A percentile compares a stretch with the other conserved stretches of the same genome.
phyloP scores from a whole-genome alignment of 208 protist genomes.

The Leishmania gerbilli region DNA sequence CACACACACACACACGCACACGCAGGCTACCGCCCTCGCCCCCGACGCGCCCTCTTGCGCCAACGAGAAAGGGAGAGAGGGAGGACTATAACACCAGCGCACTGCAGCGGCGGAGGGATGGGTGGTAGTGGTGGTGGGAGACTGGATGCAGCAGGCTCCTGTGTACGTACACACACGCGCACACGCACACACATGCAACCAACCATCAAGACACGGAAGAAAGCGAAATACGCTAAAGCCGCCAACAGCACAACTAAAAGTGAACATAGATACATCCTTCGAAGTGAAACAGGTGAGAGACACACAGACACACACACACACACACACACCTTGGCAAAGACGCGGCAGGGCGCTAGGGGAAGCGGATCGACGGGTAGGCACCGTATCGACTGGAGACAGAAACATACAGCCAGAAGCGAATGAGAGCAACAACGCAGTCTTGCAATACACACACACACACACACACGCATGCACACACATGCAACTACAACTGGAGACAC shows the following conservation, averaged over 20 bases:
- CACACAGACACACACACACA: no score
- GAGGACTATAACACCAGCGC: background rate
- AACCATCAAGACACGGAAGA: background rate
- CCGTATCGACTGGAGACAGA: no score
- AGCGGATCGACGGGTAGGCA: no score
- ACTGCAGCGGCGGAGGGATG: background rate
- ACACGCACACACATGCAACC: background rate
- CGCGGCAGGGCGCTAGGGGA: no score
- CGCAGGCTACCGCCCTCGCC: background rate
- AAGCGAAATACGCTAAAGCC: background rate
- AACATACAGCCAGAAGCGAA: no score
- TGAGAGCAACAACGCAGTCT: no score
- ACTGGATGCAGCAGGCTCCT: background rate
- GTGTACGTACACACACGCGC: no score
- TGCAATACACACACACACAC: background rate
- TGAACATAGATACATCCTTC: constrained; percentile 1
- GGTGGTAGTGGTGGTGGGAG: background rate
- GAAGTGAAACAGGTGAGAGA: background rate
- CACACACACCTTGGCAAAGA: background rate
- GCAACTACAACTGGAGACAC: background rate
- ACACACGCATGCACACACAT: background rate
- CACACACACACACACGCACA: background rate
- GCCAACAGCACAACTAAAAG: background rate
- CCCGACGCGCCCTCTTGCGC: background rate
- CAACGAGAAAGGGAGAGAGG: background rate